A percentile compares a stretch with the other conserved stretches of the same genome.
Evolutionary conservation across 495 filamentous ascomycete genomes (phyloP).

Genomic region (Aspergillus egyptiacus): DNA sequence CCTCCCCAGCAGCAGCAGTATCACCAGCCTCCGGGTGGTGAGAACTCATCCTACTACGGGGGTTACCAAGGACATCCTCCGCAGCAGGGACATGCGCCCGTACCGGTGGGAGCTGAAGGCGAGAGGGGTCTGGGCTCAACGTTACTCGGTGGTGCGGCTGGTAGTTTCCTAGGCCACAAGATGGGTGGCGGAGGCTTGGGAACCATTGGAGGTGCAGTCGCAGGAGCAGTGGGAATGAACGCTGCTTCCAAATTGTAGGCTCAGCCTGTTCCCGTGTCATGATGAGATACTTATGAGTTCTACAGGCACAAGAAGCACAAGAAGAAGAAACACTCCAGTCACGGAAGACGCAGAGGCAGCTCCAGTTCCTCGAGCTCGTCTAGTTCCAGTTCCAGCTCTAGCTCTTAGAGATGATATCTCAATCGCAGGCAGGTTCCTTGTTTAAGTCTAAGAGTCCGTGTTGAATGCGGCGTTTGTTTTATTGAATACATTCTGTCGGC

Average conservation of each 20-base stretch:
- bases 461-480: neutral
- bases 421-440: neutral
- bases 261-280: neutral
- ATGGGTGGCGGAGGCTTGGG: slow-evolving; percentile 37
- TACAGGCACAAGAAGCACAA: slow-evolving; percentile 27
- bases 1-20: slow-evolving; percentile 25
- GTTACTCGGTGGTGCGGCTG: slow-evolving; percentile 37
- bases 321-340: slow-evolving; percentile 29
- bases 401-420: slow-evolving; percentile 11
- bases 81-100: slow-evolving; percentile 16
- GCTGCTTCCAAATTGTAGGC: slow-evolving; percentile 35
- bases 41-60: slow-evolving; percentile 24
- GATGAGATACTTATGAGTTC: slow-evolving; percentile 12
- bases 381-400: slow-evolving; percentile 27
- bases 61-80: slow-evolving; percentile 10
- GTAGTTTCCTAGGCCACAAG: slow-evolving; percentile 40
- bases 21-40: slow-evolving; percentile 17
- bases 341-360: slow-evolving; percentile 24
- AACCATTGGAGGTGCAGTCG: slow-evolving; percentile 37
- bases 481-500: neutral
- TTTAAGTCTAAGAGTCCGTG: neutral
- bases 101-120: slow-evolving; percentile 21
- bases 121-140: slow-evolving; percentile 43
- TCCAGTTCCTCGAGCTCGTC: slow-evolving; percentile 27
- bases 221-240: slow-evolving; percentile 42